Evolutionary conservation across 208 protist genomes (phyloP).

Genomic region (Crithidia expoeki): DNA sequence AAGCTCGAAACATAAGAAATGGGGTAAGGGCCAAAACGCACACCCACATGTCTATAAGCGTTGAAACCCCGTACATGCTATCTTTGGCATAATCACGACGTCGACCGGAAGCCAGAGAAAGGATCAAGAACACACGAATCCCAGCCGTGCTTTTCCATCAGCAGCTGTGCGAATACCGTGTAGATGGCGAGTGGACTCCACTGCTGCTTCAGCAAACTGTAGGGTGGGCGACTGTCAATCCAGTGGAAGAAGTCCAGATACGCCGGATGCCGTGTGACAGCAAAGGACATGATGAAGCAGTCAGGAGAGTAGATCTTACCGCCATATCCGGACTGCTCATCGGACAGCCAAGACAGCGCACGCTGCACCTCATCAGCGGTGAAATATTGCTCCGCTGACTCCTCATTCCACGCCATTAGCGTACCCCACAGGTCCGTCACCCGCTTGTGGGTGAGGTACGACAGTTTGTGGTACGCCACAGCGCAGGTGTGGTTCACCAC

Average conservation of each 20-base stretch:
- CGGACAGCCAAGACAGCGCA: slow-evolving; percentile 22
- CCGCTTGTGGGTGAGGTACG: slow-evolving; percentile 27
- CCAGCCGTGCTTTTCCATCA: slow-evolving; percentile 16
- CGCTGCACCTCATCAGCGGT: background rate
- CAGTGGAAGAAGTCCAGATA: slow-evolving; percentile 35
- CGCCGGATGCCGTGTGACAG: slow-evolving; percentile 23
- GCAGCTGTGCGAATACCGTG: slow-evolving; percentile 25
- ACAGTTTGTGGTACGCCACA: slow-evolving; percentile 30
- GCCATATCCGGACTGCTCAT: slow-evolving; percentile 16
- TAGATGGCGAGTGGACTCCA: slow-evolving; percentile 34
- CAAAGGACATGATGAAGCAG: slow-evolving; percentile 39
- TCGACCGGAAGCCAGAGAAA: slow-evolving; percentile 23
- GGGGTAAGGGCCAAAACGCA: too few species aligned
- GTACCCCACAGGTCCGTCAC: slow-evolving; percentile 13
- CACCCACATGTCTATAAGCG: too few species aligned
- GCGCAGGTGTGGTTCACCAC: slow-evolving; percentile 34
- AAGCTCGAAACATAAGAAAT: too few species aligned
- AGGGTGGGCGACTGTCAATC: slow-evolving; percentile 25
- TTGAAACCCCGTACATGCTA: too few species aligned
- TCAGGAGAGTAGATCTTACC: slow-evolving; percentile 34
- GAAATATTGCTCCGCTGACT: slow-evolving; percentile 3
- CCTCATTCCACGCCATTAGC: slow-evolving; percentile 20
- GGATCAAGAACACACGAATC: slow-evolving; percentile 19
- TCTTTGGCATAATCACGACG: too few species aligned
- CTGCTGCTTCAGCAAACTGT: slow-evolving; percentile 23